phyloP scores from a whole-genome alignment of 2,329 filamentous ascomycete genomes.

The Zymoseptoria passerinii region DNA sequence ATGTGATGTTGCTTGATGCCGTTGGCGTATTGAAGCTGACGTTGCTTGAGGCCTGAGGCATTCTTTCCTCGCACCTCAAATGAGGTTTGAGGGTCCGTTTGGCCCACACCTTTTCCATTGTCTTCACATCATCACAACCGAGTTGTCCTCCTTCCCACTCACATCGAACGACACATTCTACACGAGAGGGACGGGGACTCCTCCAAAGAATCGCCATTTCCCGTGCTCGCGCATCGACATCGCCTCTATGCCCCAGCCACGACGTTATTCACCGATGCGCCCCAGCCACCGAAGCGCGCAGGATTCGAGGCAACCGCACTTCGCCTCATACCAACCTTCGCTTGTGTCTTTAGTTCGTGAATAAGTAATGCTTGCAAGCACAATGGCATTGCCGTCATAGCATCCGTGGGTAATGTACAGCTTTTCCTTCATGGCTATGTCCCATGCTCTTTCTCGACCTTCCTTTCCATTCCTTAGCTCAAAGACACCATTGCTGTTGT shows the following conservation, averaged over 20 bases:
- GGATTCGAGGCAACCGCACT: neutral
- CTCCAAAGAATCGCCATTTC: neutral
- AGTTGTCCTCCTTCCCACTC: too few relatives aligned
- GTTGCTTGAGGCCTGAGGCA: too few relatives aligned
- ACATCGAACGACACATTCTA: too few relatives aligned
- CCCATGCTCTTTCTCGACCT: constrained; percentile 37
- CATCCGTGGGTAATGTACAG: neutral
- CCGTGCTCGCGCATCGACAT: neutral
- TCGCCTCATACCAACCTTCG: neutral
- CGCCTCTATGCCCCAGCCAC: neutral
- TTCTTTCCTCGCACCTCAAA: too few relatives aligned
- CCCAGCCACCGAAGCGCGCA: neutral
- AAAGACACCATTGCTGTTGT: neutral
- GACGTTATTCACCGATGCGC: neutral
- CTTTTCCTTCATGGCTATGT: neutral
- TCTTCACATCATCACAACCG: too few relatives aligned
- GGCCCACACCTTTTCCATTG: too few relatives aligned
- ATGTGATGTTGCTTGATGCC: too few relatives aligned
- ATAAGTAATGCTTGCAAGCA: neutral
- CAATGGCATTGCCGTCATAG: neutral
- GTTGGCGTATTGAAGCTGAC: too few relatives aligned
- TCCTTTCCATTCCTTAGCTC: neutral
- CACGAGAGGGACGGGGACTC: too few relatives aligned
- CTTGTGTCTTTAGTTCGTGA: neutral
- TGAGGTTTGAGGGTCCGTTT: too few relatives aligned